Conservation (phyloP, 1,139 yeast genomes). For the Saccharomycopsis hybrid region DNA sequence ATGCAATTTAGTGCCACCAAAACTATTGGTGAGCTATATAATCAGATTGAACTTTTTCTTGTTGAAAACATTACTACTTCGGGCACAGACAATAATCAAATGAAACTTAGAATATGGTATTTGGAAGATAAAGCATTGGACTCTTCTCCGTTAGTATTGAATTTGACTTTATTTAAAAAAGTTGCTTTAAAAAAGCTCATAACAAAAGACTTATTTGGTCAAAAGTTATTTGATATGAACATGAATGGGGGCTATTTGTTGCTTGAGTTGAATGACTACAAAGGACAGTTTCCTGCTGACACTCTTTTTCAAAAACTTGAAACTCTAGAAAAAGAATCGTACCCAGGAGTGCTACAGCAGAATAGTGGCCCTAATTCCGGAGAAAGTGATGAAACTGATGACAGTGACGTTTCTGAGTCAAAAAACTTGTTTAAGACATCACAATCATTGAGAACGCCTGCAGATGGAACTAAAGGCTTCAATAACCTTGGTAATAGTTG, state of each 20-base stretch:
- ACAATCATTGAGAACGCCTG: not conserved
- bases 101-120: conserved; percentile 14
- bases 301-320: conserved; percentile 11
- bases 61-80: not conserved
- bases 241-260: conserved; percentile 16
- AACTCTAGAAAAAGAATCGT: conserved; percentile 9
- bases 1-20: conserved; percentile 22
- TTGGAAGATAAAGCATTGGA: conserved; percentile 9
- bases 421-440: not conserved
- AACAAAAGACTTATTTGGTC: not conserved
- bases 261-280: conserved; percentile 14
- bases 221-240: conserved; percentile 2
- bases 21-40: conserved; percentile 24
- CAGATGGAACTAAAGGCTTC: conserved; percentile 56
- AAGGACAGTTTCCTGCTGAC: conserved; percentile 15
- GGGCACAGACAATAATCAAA: not conserved
- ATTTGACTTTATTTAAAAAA: conserved; percentile 11
- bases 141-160: conserved; percentile 7
- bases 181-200: conserved; percentile 7
- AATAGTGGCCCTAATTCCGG: not conserved
- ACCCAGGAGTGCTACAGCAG: not conserved
- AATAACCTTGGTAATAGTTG: conserved; percentile 89
- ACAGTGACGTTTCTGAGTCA: conserved; percentile 6
- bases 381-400: conserved; percentile 1
- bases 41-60: conserved; percentile 21